phyloP scores from a whole-genome alignment of 495 filamentous ascomycete genomes.

The Neurospora sp. region DNA sequence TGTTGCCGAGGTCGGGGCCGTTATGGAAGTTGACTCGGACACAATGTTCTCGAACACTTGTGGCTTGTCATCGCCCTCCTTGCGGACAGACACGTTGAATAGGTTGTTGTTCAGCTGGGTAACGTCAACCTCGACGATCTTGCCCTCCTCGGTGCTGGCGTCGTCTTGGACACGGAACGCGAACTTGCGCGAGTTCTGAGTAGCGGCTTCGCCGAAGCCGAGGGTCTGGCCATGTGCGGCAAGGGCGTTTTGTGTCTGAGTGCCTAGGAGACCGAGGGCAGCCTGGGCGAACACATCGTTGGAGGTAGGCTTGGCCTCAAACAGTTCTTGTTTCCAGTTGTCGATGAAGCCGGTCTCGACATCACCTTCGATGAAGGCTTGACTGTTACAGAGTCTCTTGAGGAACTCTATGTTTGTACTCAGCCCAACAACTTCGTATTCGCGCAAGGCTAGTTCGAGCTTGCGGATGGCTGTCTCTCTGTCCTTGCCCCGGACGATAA shows the following conservation, averaged over 20 bases:
- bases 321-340: constrained; percentile 70
- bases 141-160: constrained; percentile 31
- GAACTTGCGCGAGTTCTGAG: constrained; percentile 38
- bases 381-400: constrained; percentile 70
- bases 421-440: constrained; percentile 87
- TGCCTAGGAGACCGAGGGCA: constrained; percentile 55
- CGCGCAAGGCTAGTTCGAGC: constrained; percentile 66
- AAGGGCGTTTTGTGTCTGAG: constrained; percentile 14
- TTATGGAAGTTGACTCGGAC: constrained; percentile 14
- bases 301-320: constrained; percentile 40
- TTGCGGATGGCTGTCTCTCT: constrained; percentile 77
- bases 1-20: constrained; percentile 8
- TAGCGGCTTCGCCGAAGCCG: constrained; percentile 37
- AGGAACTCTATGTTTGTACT: constrained; percentile 96
- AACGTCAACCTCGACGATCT: constrained; percentile 47
- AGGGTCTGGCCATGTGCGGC: constrained; percentile 39
- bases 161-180: constrained; percentile 41
- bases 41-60: constrained; percentile 35
- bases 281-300: constrained; percentile 73
- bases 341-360: constrained; percentile 96
- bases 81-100: constrained; percentile 55
- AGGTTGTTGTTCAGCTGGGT: constrained; percentile 49
- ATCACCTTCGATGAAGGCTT: constrained; percentile 73
- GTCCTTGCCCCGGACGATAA: constrained; percentile 78
- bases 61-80: constrained; percentile 19